These are phyloP conservation scores for Cercospora sp. DNA, from an alignment of 2,329 filamentous ascomycete genomes.

Conservation along the genomic window DNA sequence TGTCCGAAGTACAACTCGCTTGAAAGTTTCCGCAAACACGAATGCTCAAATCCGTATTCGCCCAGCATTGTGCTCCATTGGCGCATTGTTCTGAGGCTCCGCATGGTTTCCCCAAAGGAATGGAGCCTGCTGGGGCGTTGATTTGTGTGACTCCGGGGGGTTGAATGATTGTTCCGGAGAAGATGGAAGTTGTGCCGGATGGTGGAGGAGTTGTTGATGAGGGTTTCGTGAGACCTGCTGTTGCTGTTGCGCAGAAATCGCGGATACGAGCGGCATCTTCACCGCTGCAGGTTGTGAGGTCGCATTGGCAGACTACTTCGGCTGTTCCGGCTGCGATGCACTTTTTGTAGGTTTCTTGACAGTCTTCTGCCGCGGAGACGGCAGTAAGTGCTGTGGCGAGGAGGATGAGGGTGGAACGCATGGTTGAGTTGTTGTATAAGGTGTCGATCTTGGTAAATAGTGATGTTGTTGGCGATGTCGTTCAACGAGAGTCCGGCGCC, in stretches of 20 bases:
- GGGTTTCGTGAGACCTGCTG: slow-evolving; percentile 6
- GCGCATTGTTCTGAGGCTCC: slow-evolving; percentile 24
- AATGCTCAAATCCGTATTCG: slow-evolving; percentile 19
- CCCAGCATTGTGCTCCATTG: slow-evolving; percentile 26
- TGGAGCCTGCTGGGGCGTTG: slow-evolving; percentile 24
- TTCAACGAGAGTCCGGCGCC: slow-evolving; percentile 2
- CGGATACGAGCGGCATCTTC: slow-evolving; percentile 25
- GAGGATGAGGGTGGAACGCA: slow-evolving; percentile 18
- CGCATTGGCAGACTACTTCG: slow-evolving; percentile 23
- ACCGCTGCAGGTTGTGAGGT: slow-evolving; percentile 21
- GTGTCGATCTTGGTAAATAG: neutral
- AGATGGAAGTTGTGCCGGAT: neutral
- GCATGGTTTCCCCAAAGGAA: slow-evolving; percentile 27
- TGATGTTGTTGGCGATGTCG: neutral
- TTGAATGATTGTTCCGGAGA: slow-evolving; percentile 19
- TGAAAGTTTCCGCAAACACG: slow-evolving; percentile 30
- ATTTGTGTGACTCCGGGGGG: slow-evolving; percentile 17
- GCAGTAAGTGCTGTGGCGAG: slow-evolving; percentile 15
- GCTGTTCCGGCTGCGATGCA: slow-evolving; percentile 18
- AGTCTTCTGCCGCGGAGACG: slow-evolving; percentile 13
- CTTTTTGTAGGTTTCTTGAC: slow-evolving; percentile 22
- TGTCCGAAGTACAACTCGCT: slow-evolving; percentile 26
- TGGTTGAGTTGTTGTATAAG: slow-evolving; percentile 6
- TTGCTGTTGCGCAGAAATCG: slow-evolving; percentile 22
- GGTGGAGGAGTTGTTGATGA: neutral